Evolutionary conservation across 2,329 filamentous ascomycete genomes (phyloP).

Genomic region (Chaetomium globosum): DNA sequence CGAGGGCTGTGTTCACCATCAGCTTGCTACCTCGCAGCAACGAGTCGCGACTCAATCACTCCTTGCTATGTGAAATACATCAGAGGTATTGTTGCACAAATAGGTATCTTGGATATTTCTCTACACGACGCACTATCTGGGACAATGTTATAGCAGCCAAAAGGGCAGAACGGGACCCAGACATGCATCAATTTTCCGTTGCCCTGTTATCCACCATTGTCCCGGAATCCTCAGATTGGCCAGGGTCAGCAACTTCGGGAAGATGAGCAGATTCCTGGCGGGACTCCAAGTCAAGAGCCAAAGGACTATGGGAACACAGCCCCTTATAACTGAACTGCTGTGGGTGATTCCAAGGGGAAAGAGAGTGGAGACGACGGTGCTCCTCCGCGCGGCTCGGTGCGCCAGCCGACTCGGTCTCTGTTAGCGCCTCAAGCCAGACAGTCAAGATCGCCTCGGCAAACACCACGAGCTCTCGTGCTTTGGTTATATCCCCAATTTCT

Average conservation of each 20-base stretch:
- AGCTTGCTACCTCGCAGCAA: too few species aligned
- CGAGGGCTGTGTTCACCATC: too few species aligned
- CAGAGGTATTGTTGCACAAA: too few species aligned
- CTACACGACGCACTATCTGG: too few species aligned
- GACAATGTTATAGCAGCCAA: too few species aligned
- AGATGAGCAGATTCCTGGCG: background rate
- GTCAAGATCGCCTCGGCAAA: conserved; percentile 1
- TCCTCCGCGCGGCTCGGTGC: background rate
- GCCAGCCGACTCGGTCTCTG: background rate
- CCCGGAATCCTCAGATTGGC: background rate
- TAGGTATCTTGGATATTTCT: too few species aligned
- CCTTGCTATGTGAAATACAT: too few species aligned
- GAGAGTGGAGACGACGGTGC: background rate
- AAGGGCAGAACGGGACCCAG: too few species aligned
- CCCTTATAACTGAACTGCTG: conserved; percentile 4
- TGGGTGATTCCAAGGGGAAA: conserved; percentile 1
- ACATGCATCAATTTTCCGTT: background rate
- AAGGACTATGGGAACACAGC: conserved; percentile 3
- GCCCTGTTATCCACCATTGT: background rate
- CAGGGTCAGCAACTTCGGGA: background rate
- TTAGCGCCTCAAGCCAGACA: conserved; percentile 3
- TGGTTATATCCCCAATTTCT: conserved; percentile 1
- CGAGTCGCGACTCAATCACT: too few species aligned
- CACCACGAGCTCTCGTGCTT: conserved; percentile 1
- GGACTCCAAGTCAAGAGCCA: background rate